Percentiles rank a stretch among this genome's conserved stretches.
Evolutionary conservation across 371 early-diverging fungal species (phyloP).

Genomic region (Parasitella parasitica): DNA sequence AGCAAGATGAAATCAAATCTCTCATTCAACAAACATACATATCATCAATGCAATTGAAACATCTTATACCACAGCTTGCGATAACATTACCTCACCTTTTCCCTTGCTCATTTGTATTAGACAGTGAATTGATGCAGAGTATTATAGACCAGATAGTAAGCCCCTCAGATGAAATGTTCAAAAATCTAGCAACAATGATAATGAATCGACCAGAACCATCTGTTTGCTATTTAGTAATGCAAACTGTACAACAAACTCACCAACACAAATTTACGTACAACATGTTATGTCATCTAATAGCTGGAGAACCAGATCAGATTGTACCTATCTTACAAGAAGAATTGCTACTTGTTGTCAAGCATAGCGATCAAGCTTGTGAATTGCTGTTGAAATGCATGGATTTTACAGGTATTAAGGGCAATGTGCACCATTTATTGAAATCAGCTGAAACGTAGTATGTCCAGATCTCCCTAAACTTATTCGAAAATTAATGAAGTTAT

Average conservation of each 20-base stretch:
- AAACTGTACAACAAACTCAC: background rate
- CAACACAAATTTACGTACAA: background rate
- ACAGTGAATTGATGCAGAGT: background rate
- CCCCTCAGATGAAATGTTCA: background rate
- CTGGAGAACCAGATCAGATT: background rate
- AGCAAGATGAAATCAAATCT: conserved; percentile 1
- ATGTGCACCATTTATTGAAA: background rate
- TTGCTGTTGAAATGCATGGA: conserved; percentile 15
- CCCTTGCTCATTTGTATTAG: background rate
- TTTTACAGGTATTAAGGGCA: background rate
- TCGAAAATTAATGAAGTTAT: background rate
- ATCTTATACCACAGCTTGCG: background rate
- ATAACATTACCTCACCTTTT: background rate
- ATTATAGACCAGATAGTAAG: background rate
- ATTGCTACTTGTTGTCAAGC: background rate
- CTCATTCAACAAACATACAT: background rate
- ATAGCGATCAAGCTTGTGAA: conserved; percentile 10
- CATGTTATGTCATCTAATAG: background rate
- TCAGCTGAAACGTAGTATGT: background rate
- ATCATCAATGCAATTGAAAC: background rate
- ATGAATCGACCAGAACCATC: conserved; percentile 4
- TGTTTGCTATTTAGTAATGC: background rate
- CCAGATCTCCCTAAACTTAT: conserved; percentile 1
- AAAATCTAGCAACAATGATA: background rate
- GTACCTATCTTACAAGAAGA: background rate